Percentiles rank a stretch among this genome's conserved stretches.
These are phyloP conservation scores for Leishmania gerbilli DNA, from an alignment of 208 protist genomes.

Conservation along the genomic window DNA sequence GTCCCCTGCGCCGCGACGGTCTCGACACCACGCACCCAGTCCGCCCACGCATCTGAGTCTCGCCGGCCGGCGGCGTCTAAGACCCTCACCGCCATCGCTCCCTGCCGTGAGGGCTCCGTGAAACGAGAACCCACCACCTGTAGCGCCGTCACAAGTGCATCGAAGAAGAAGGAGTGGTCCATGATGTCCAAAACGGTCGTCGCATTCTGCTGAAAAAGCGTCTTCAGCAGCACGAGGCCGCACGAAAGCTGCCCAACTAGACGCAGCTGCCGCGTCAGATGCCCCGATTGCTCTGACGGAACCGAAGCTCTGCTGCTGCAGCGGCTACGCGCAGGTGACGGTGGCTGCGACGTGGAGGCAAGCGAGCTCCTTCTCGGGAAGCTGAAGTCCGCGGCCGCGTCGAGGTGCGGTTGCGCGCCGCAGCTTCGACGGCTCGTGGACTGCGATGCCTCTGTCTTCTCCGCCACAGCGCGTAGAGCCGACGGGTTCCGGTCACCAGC, in stretches of 20 bases:
- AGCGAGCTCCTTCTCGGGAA: neutral
- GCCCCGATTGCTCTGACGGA: neutral
- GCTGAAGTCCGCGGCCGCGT: neutral
- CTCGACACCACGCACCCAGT: constrained; percentile 19
- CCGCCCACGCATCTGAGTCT: constrained; percentile 16
- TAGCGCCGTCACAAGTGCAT: constrained; percentile 45
- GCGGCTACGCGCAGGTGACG: neutral
- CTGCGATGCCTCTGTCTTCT: neutral
- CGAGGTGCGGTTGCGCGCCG: neutral
- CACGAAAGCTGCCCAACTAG: constrained; percentile 47
- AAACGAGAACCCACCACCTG: constrained; percentile 29
- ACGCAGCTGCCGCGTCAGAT: constrained; percentile 14
- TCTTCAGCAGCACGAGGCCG: constrained; percentile 47
- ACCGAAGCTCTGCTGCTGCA: neutral
- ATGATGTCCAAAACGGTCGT: constrained; percentile 44
- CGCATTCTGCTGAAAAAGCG: constrained; percentile 40
- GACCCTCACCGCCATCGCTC: too few relatives aligned
- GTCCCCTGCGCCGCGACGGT: neutral
- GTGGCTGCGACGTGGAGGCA: neutral
- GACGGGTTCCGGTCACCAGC: constrained; percentile 14
- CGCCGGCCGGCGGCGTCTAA: neutral
- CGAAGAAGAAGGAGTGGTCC: constrained; percentile 64
- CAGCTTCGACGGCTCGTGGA: neutral
- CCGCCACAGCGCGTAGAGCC: neutral
- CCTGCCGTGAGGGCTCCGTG: neutral